Evolutionary conservation across 2,329 filamentous ascomycete genomes (phyloP), one percentile per base, ranked within the genome.

Genomic region (Pyricularia sp.): DNA sequence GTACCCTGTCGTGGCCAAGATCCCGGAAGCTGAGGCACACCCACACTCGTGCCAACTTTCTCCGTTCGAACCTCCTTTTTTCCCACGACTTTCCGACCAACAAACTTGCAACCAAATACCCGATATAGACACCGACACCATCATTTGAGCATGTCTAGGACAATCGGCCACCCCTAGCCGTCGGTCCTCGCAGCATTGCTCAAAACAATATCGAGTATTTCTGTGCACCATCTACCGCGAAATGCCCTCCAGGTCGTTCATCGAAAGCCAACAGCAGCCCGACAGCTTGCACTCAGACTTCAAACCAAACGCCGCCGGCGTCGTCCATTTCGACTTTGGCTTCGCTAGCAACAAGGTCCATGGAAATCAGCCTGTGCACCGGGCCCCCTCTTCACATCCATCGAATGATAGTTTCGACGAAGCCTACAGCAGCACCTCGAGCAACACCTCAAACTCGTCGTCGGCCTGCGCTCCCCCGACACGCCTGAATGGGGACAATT

Each of bases 391-490:
- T 71, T 25, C 74, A 74, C 80, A 81, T 74, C 80, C 80, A 69
- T 81, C 81, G 74, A 80, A 82, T 78, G 82, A 84, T 73, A 83
- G 79, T 78, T 85, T 85, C 75, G 84, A 85, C 81, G 84, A 83
- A 73, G 82, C 81, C 75, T 84, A 84, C 69, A 81, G 67, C 59
- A 68, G 67, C 58, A 68, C 55, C 65, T 86, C 85, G 69, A 84
- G 82, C 20, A 81, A 83, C 76, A 82, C 82, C 71, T 86, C 85
- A 30, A 61, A 26, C 58, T 31, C 26, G 55, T 64, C 58, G 9
- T 64, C 67, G n/a, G 67, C 33, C 66, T 33, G 28, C 50, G 12
- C n/a, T 58, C 50, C 55, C 30, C 58, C 63, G 14, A 20, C 59
- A 33, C 67, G 59, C 20, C 76, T 80, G 77, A 80, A 82, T 79